phyloP scores from a whole-genome alignment of 2,329 filamentous ascomycete species.

The Pseudogymnoascus sp. region DNA sequence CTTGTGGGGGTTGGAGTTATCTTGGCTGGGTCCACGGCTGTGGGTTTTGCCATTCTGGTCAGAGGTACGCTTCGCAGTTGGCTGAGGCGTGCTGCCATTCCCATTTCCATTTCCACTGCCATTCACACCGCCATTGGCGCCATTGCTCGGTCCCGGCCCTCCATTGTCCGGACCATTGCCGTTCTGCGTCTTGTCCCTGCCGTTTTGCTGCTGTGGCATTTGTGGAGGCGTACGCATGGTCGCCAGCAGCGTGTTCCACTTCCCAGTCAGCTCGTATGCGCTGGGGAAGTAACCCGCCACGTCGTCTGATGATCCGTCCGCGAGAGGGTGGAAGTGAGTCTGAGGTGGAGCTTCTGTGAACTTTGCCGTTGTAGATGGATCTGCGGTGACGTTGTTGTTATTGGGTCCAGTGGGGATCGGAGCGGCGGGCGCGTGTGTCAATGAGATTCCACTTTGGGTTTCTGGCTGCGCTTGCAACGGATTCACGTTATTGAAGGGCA shows the following conservation, averaged over 20 bases:
- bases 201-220: neutral
- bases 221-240: neutral
- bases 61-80: neutral
- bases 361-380: neutral
- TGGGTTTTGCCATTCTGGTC: neutral
- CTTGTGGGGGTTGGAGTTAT: neutral
- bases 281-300: neutral
- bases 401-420: neutral
- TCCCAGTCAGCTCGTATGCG: constrained; percentile 2
- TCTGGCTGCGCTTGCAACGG: neutral
- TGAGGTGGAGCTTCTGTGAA: neutral
- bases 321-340: neutral
- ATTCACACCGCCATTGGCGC: neutral
- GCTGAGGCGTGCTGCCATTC: neutral
- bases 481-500: neutral
- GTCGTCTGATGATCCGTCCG: neutral
- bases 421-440: neutral
- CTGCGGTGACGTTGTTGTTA: neutral
- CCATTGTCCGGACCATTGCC: neutral
- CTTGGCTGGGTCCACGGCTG: neutral
- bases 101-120: neutral
- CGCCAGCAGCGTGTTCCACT: neutral
- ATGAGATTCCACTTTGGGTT: neutral
- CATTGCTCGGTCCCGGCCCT: neutral
- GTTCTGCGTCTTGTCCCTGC: neutral